Conservation (phyloP, 148 eudicot species). For the Rhododendron henanense region DNA sequence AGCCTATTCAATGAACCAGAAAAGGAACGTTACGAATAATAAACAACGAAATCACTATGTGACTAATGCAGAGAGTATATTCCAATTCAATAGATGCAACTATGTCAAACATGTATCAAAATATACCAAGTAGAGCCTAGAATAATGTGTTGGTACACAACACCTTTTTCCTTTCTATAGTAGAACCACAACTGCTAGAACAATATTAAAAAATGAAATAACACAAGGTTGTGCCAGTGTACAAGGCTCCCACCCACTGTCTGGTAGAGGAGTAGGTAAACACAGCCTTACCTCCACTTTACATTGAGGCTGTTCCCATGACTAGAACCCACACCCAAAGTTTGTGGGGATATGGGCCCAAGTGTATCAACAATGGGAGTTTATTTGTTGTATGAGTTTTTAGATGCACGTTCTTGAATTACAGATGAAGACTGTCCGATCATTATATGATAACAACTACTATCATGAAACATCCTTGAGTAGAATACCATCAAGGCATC, state of each 20-base stretch:
- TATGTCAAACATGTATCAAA: neutral
- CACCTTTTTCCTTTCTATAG: neutral
- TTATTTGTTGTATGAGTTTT: neutral
- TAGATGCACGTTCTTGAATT: neutral
- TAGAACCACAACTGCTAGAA: neutral
- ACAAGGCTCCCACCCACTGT: neutral
- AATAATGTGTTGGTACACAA: neutral
- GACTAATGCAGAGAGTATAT: neutral
- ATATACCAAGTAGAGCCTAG: neutral
- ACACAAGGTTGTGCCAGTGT: neutral
- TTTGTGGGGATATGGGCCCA: neutral
- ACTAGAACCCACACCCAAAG: neutral
- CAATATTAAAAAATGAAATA: neutral
- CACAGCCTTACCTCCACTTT: neutral
- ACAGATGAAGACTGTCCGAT: neutral
- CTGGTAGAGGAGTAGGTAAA: neutral
- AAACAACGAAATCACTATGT: neutral
- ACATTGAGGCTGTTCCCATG: neutral
- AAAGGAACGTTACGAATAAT: neutral
- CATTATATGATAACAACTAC: neutral
- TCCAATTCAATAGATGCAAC: neutral
- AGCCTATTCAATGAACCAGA: slow-evolving; percentile 41
- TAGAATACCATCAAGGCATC: neutral
- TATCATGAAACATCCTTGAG: neutral
- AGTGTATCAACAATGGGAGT: neutral